phyloP scores from a whole-genome alignment of 2,329 filamentous ascomycete species.

The Hansfordia pulvinata region DNA sequence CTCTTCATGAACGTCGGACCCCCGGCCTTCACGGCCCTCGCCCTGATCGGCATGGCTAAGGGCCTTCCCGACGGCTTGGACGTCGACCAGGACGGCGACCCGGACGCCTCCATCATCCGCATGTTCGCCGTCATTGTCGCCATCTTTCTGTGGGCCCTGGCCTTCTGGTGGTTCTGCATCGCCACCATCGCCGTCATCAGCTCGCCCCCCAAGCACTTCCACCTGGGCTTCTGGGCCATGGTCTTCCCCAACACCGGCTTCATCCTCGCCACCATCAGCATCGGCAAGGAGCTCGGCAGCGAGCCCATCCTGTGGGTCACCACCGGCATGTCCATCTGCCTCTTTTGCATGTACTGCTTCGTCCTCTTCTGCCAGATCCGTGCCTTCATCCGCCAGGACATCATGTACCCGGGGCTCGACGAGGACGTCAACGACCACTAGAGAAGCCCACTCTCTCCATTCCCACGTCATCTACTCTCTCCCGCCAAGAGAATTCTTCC shows the following conservation, averaged over 20 bases:
- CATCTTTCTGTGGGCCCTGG: slow-evolving; percentile 52
- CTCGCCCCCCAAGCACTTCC: slow-evolving; percentile 35
- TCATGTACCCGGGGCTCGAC: slow-evolving; percentile 40
- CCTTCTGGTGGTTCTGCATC: slow-evolving; percentile 43
- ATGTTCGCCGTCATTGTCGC: slow-evolving; percentile 32
- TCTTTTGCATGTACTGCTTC: slow-evolving; percentile 26
- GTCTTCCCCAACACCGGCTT: slow-evolving; percentile 51
- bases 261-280: slow-evolving; percentile 39
- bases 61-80: slow-evolving; percentile 34
- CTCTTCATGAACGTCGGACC: slow-evolving; percentile 70
- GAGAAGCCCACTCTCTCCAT: no score
- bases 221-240: slow-evolving; percentile 51
- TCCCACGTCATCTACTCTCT: no score
- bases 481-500: no score
- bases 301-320: slow-evolving; percentile 30
- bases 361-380: slow-evolving; percentile 29
- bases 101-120: slow-evolving; percentile 28
- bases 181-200: slow-evolving; percentile 29
- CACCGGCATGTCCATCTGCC: slow-evolving; percentile 33
- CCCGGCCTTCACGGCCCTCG: slow-evolving; percentile 56
- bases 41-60: slow-evolving; percentile 54
- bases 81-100: slow-evolving; percentile 24
- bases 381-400: slow-evolving; percentile 35
- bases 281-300: slow-evolving; percentile 33
- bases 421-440: slow-evolving; percentile 37